Evolutionary conservation across 352 stramenopile genomes (phyloP).

Genomic region (Phytophthora cajani): DNA sequence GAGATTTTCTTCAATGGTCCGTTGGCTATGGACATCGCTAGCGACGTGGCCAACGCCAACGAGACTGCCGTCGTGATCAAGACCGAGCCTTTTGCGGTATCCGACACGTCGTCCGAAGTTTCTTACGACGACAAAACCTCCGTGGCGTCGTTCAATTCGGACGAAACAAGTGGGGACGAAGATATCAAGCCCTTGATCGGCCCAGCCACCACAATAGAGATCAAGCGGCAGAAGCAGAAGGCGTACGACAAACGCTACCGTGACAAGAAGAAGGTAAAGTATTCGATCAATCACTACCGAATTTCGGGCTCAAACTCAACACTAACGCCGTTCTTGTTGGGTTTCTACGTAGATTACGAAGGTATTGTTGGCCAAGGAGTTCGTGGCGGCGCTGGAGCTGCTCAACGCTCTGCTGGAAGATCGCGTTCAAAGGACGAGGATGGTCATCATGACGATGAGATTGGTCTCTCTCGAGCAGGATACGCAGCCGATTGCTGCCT

Average conservation of each 20-base stretch:
- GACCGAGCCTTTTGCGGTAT: not conserved
- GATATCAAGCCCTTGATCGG: not conserved
- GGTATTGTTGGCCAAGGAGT: not conserved
- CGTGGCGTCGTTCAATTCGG: constrained; percentile 2
- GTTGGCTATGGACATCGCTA: not conserved
- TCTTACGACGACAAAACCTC: constrained; percentile 3
- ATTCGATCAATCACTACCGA: not conserved
- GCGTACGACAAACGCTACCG: constrained; percentile 13
- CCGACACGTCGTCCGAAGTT: not conserved
- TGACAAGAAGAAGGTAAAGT: constrained; percentile 6
- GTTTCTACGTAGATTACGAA: not conserved
- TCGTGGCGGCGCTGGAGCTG: not conserved
- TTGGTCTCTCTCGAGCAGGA: not conserved
- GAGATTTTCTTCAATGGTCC: constrained; percentile 8
- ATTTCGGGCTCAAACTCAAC: not conserved
- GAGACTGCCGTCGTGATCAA: constrained; percentile 5
- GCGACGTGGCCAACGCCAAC: not conserved
- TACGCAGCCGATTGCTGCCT: not conserved
- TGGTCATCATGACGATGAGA: not conserved
- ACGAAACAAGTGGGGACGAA: constrained; percentile 11
- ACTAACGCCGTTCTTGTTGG: not conserved
- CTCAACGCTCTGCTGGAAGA: not conserved
- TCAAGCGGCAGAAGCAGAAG: constrained; percentile 9
- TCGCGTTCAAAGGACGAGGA: constrained; percentile 1
- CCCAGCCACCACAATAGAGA: not conserved